Percentiles rank a stretch among this genome's conserved stretches.
These are phyloP conservation scores for Plasmodium cynomolgi DNA, from an alignment of 169 alveolate genomes.

Conservation along the genomic window DNA sequence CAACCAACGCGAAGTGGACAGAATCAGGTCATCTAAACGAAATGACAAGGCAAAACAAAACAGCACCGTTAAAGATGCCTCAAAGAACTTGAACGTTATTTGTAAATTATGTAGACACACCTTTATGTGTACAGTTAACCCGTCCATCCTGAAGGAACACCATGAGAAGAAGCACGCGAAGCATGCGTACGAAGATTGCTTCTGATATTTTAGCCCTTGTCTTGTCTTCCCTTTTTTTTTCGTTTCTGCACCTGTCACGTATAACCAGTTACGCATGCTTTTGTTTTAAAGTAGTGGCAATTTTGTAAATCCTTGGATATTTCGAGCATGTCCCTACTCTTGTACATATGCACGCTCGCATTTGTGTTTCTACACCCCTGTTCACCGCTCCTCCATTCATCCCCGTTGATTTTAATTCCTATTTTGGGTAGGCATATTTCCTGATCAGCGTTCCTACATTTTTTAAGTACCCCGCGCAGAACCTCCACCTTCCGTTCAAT, in stretches of 20 bases:
- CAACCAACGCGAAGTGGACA: slow-evolving; percentile 87
- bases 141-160: slow-evolving; percentile 84
- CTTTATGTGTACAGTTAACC: slow-evolving; percentile 88
- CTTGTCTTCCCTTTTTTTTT: background rate
- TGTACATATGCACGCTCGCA: background rate
- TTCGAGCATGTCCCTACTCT: background rate
- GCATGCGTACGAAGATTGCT: slow-evolving; percentile 82
- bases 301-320: background rate
- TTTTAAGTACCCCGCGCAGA: background rate
- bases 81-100: slow-evolving; percentile 81
- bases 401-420: background rate
- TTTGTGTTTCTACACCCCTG: background rate
- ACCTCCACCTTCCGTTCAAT: background rate
- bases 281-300: background rate
- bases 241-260: background rate
- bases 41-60: slow-evolving; percentile 80
- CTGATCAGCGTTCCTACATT: background rate
- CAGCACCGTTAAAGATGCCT: slow-evolving; percentile 82
- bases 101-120: slow-evolving; percentile 86
- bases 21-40: slow-evolving; percentile 84
- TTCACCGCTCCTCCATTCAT: background rate
- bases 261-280: background rate
- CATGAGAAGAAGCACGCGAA: slow-evolving; percentile 86
- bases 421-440: background rate
- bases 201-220: slow-evolving; percentile 37